Base-by-base conservation (phyloP, 2,329 filamentous ascomycete genomes). In the Mariannaea elegans region DNA sequence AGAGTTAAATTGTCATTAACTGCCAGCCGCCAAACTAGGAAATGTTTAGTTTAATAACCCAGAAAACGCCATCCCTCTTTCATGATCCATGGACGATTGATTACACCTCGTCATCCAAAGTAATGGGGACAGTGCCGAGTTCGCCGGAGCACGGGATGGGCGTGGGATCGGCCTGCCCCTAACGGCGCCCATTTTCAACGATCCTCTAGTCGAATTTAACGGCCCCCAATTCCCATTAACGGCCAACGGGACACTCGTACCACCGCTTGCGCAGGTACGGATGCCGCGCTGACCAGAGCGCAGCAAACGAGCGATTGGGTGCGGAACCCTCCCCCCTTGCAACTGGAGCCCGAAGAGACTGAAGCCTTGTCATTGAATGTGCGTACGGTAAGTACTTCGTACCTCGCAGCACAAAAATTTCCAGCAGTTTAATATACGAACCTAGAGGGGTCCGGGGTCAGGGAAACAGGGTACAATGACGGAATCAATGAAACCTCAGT, bases 221-320 rank as follows among this genome's bases (percentile, higher is more conserved):
- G 36, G 21, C 63, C 65, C 60, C 63, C 41, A 44, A 44, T n/a
- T 27, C 21, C 23, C 21, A 36, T 51, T 63, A 67, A 64, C 52
- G 56, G 54, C 27, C 47, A 45, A 41, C 56, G 44, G 36, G 47
- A 39, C 58, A 59, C 67, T 67, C 64, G 61, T 56, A 63, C 65
- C 59, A 67, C 63, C 63, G 56, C 59, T 61, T 65, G 56, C 67
- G 65, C 60, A 70, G 66, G 61, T 69, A 68, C 65, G 61, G 67
- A 56, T 64, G 64, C 63, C 54, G 55, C 52, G 54, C 53, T 61
- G 55, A 53, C 27, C 57, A 60, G 45, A 61, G 58, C 63, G 57
- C 63, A 55, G 51, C 41, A 61, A 32, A 57, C 45, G 59, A 65
- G 65, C 56, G 56, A 63, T 48, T 56, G 46, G 46, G 14, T 57